Evolutionary conservation across 179 eudicot species (phyloP).

Genomic region (Heliamphora pulchella): DNA sequence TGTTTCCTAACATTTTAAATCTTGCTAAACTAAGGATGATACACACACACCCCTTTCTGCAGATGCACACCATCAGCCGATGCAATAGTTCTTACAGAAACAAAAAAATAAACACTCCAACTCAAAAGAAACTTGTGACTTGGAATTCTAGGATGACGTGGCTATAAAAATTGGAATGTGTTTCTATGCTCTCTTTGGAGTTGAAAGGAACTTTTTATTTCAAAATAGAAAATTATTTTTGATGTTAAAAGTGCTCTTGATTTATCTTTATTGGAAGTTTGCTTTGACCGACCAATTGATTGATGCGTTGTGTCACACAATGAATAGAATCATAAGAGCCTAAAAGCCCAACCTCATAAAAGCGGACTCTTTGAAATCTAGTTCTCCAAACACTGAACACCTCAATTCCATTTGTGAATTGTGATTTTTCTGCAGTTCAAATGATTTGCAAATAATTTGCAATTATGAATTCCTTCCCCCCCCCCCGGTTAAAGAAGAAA

Average conservation of each 20-base stretch:
- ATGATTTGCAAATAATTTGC: neutral
- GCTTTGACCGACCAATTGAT: neutral
- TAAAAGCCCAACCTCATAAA: neutral
- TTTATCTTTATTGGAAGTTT: neutral
- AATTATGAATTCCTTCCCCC: no score
- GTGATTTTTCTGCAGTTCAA: neutral
- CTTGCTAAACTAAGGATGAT: neutral
- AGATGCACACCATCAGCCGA: neutral
- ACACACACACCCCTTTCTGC: neutral
- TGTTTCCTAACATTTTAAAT: no score
- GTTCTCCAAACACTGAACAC: neutral
- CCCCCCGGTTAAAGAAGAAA: no score
- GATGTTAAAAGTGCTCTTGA: neutral
- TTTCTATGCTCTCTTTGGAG: neutral
- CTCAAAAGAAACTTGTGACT: neutral
- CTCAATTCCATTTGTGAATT: neutral
- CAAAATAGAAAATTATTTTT: neutral
- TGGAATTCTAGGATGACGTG: neutral
- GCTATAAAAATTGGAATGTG: neutral
- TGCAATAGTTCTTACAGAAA: neutral
- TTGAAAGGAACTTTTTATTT: neutral
- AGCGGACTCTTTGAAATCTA: neutral
- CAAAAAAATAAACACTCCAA: neutral
- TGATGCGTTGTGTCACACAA: neutral
- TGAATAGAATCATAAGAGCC: neutral